Conservation (phyloP, 2,329 filamentous ascomycete species). For the Aspergillus sp. region DNA sequence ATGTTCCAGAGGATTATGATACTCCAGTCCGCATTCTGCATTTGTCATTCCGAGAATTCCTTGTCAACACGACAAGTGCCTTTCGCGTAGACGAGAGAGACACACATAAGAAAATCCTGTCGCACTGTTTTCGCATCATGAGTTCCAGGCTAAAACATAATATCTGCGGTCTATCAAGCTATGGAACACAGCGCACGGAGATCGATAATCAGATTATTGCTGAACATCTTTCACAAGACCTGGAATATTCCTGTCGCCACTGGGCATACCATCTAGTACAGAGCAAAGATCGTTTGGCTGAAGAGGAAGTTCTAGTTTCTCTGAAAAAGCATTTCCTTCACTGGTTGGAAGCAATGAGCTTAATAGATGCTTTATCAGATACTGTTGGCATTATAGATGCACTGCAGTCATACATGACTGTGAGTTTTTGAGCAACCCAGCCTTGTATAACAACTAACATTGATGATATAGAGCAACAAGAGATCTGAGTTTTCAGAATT, state of each 20-base stretch:
- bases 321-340: conserved; percentile 17
- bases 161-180: conserved; percentile 9
- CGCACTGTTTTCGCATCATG: conserved; percentile 19
- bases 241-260: conserved; percentile 22
- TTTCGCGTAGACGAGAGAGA: conserved; percentile 25
- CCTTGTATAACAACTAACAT: no score
- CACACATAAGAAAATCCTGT: conserved; percentile 21
- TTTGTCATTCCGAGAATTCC: conserved; percentile 27
- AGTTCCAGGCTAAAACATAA: conserved; percentile 7
- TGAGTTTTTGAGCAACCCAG: conserved; percentile 4
- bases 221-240: conserved; percentile 9
- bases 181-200: conserved; percentile 3
- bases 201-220: conserved; percentile 9
- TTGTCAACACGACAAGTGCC: conserved; percentile 16
- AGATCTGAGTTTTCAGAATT: conserved; percentile 7
- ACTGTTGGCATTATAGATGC: conserved; percentile 8
- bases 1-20: conserved; percentile 4
- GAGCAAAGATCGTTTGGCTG: conserved; percentile 3
- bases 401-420: conserved; percentile 8
- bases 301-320: conserved; percentile 7
- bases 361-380: conserved; percentile 12
- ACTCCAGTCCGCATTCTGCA: conserved; percentile 15
- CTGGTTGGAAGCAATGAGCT: conserved; percentile 19
- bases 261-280: no score
- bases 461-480: background rate